Percentiles rank a stretch among this genome's conserved stretches.
Evolutionary conservation across 2,329 filamentous ascomycete genomes (phyloP).

Genomic region (Cercospora zeina): DNA sequence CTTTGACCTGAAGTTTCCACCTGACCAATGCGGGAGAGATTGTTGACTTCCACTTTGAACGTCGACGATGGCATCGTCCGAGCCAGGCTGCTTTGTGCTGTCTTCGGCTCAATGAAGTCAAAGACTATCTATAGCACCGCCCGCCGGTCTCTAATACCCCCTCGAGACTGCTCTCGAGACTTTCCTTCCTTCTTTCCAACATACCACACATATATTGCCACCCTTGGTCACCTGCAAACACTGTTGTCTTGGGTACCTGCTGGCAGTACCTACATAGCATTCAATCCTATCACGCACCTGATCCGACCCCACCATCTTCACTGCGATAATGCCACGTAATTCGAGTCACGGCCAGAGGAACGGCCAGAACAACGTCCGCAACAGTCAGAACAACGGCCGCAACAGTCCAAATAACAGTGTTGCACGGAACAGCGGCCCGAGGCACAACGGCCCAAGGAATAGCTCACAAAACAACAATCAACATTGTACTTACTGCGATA

Average conservation of each 20-base stretch:
- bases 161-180: neutral
- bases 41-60: neutral
- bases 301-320: neutral
- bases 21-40: neutral
- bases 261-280: constrained; percentile 1
- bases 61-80: neutral
- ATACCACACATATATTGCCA: neutral
- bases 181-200: neutral
- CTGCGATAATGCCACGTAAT: neutral
- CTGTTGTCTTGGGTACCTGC: neutral
- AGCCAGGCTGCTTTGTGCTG: neutral
- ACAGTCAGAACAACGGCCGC: neutral
- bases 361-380: neutral
- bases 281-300: neutral
- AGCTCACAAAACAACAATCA: neutral
- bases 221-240: neutral
- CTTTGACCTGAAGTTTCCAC: neutral
- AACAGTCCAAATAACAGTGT: neutral
- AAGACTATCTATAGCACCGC: constrained; percentile 1
- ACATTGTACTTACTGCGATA: neutral
- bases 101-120: neutral
- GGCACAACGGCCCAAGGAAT: neutral
- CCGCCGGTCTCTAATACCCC: neutral
- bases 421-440: neutral
- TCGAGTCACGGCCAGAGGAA: neutral